phyloP scores from a whole-genome alignment of 2,329 filamentous ascomycete genomes.

The Xylaria sp. region DNA sequence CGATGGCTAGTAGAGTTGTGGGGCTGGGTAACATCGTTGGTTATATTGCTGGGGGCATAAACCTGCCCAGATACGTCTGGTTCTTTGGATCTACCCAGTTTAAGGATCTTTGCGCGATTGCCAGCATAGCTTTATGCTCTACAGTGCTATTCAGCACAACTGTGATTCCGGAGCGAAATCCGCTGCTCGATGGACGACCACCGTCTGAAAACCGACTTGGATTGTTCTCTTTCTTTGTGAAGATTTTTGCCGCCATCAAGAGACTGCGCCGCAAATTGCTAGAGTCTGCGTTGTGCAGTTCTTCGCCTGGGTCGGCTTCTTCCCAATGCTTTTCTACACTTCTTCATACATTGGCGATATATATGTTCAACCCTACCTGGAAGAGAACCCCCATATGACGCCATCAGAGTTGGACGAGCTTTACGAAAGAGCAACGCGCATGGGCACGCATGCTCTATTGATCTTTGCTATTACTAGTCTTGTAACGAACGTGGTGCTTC shows the following conservation, averaged over 20 bases:
- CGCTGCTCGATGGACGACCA: constrained; percentile 70
- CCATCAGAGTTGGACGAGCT: constrained; percentile 76
- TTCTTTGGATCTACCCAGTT: constrained; percentile 90
- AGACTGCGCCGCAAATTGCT: constrained; percentile 78
- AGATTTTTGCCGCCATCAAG: constrained; percentile 76
- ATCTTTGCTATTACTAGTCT: constrained; percentile 88
- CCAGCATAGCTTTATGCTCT: constrained; percentile 71
- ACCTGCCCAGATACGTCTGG: constrained; percentile 75
- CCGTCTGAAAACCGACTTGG: constrained; percentile 66
- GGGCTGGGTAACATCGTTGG: constrained; percentile 91
- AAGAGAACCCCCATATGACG: constrained; percentile 77
- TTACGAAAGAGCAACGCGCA: constrained; percentile 83
- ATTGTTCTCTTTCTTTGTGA: constrained; percentile 77
- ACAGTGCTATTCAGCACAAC: constrained; percentile 75
- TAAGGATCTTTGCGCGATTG: constrained; percentile 87
- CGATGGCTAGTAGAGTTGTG: constrained; percentile 87
- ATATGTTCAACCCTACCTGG: constrained; percentile 83
- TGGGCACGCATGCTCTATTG: constrained; percentile 87
- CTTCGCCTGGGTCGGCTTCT: constrained; percentile 94
- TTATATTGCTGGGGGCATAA: constrained; percentile 83
- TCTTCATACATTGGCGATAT: constrained; percentile 94
- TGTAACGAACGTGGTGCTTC: constrained; percentile 78
- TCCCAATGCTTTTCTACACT: constrained; percentile 93
- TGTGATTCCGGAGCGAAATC: constrained; percentile 79
- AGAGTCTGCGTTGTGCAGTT: constrained; percentile 84